Base-by-base conservation (phyloP, 371 early-diverging fungal species). In the Lichtheimia hyalospora region DNA sequence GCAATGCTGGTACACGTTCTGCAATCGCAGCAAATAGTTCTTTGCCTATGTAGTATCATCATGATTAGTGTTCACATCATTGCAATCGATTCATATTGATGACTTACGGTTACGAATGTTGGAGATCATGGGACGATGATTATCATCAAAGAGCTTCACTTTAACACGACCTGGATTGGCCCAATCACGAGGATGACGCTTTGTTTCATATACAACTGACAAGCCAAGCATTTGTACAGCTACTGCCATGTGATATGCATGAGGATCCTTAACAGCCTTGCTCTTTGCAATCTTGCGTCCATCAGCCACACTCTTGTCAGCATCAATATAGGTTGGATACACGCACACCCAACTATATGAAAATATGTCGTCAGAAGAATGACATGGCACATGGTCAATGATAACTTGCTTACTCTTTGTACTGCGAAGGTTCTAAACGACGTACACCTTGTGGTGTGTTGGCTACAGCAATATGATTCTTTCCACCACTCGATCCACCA, bases 271-370 rank as follows among this genome's bases (percentile, higher is more conserved):
- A 18, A 83, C 73, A 20, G 79, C 79, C 50, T 71, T 69, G 28
- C 62, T 67, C 49, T 83, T 74, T 3, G 71, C 52, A 39, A 87
- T 78, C 61, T 79, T 77, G 52, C 86, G 77, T 49, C 85, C 84
- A 55, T 81, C 71, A 54, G 70, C 63, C 42, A 70, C 58, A 10
- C 81, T 67, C 61, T 80, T 84, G 40, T 68, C 77, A 25, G 75
- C 69, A 68, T 88, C 85, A 57, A 89, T 80, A 66, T 89, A 87
- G 50, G 83, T 77, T 23, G 90, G 90, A 70, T 89, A 89, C 0
- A 88, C 67, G 42, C 77, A 79, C 25, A 84, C 79, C 88, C 88
- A 89, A 55, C 82, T 85, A 58, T 16, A 8, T 5, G 34, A 7
- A 7, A 7, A 27, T 27, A 2, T 1, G 4, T 34, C 5, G 8